These are phyloP conservation scores for Aspergillus mulundensis DNA, from an alignment of 495 filamentous ascomycete species.

Conservation along the genomic window DNA sequence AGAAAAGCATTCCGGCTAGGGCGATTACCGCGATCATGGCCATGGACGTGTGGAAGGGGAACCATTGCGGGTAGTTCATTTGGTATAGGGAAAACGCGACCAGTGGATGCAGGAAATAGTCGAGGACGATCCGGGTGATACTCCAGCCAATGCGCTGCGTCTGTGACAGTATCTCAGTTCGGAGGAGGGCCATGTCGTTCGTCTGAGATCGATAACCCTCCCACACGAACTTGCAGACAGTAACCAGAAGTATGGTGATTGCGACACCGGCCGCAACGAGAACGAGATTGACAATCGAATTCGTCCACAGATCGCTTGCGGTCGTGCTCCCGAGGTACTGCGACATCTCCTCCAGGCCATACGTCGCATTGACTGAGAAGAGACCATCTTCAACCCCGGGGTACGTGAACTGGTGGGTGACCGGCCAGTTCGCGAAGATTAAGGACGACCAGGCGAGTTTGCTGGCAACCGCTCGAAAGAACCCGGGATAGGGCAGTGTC, in stretches of 20 bases:
- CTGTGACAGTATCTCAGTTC: background rate
- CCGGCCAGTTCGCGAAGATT: constrained; percentile 14
- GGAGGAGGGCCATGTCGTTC: background rate
- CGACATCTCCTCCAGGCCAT: constrained; percentile 15
- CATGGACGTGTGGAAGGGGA: constrained; percentile 13
- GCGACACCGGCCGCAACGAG: constrained; percentile 6
- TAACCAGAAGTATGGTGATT: background rate
- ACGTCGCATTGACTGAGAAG: constrained; percentile 9
- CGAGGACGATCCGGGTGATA: constrained; percentile 11
- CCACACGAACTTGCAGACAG: background rate
- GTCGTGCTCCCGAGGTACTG: constrained; percentile 14
- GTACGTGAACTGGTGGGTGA: constrained; percentile 16
- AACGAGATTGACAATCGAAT: constrained; percentile 15
- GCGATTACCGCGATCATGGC: background rate
- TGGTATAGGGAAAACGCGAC: constrained; percentile 14
- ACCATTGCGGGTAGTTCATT: background rate
- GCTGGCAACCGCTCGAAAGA: constrained; percentile 8
- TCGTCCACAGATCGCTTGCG: constrained; percentile 16
- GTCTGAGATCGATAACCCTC: background rate
- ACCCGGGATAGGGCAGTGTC: constrained; percentile 16
- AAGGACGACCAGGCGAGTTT: constrained; percentile 17
- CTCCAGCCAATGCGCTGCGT: constrained; percentile 12
- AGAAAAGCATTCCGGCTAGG: background rate
- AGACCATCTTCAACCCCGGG: constrained; percentile 12
- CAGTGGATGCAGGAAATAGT: constrained; percentile 13